A percentile compares a stretch with the other conserved stretches of the same genome.
Evolutionary conservation across 805 yeast genomes (phyloP).

Genomic region (Candida patagonica): DNA sequence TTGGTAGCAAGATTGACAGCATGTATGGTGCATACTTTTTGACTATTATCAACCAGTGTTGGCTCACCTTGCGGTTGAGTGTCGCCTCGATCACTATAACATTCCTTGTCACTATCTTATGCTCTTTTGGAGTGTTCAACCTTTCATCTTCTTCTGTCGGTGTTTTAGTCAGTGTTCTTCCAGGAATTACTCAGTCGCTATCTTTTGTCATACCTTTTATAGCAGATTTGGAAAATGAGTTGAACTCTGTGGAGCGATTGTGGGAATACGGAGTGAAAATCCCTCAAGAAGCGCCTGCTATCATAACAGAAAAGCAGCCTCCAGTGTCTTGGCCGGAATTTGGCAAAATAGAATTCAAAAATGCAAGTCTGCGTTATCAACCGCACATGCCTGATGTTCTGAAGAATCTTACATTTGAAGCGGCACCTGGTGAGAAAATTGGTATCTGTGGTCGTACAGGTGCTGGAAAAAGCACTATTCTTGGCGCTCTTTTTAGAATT

Average conservation of each 20-base stretch:
- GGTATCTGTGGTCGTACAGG: slow-evolving; percentile 92
- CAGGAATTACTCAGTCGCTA: slow-evolving; percentile 45
- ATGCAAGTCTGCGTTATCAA: slow-evolving; percentile 55
- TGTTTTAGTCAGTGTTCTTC: slow-evolving; percentile 50
- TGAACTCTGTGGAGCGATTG: slow-evolving; percentile 61
- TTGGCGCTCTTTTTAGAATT: slow-evolving; percentile 62
- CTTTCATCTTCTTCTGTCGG: slow-evolving; percentile 57
- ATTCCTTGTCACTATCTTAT: slow-evolving; percentile 46
- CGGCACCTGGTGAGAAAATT: slow-evolving; percentile 56
- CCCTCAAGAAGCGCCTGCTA: slow-evolving; percentile 48
- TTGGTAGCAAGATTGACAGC: slow-evolving; percentile 38
- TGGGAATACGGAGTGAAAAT: slow-evolving; percentile 48
- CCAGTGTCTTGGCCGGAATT: slow-evolving; percentile 51
- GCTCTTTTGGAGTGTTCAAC: slow-evolving; percentile 48
- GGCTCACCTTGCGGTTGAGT: slow-evolving; percentile 58
- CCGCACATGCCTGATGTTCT: slow-evolving; percentile 57
- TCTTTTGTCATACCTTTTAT: slow-evolving; percentile 68
- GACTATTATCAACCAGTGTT: slow-evolving; percentile 56
- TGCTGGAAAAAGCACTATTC: slow-evolving; percentile 75
- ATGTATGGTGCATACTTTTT: slow-evolving; percentile 61
- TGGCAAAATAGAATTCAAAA: slow-evolving; percentile 47
- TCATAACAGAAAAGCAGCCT: slow-evolving; percentile 30
- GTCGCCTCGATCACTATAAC: slow-evolving; percentile 40
- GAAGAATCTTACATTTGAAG: slow-evolving; percentile 40
- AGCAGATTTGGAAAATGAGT: slow-evolving; percentile 64